Percentiles rank a stretch among this genome's conserved stretches.
phyloP scores from a whole-genome alignment of 2,329 filamentous ascomycete species.

The Xylariaceae sp. region DNA sequence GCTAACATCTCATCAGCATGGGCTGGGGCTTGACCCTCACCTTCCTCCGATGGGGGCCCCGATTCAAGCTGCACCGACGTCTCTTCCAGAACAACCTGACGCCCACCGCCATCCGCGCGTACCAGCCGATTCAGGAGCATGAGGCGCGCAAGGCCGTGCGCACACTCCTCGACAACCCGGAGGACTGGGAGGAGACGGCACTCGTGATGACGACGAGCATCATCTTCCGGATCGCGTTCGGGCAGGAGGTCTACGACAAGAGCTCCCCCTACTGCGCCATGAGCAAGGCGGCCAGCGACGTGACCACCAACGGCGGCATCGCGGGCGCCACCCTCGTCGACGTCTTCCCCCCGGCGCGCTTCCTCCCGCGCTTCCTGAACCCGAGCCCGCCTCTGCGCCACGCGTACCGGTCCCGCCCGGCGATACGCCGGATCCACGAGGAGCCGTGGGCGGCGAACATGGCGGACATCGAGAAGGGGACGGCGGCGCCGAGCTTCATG shows the following conservation, averaged over 20 bases:
- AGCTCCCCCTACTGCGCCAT: slow-evolving; percentile 11
- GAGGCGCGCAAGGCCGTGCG: slow-evolving; percentile 12
- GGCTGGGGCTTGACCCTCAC: slow-evolving; percentile 12
- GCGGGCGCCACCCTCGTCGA: slow-evolving; percentile 9
- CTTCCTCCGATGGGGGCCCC: slow-evolving; percentile 26
- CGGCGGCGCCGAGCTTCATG: slow-evolving; percentile 5
- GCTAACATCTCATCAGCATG: slow-evolving; percentile 1
- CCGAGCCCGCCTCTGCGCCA: slow-evolving; percentile 16
- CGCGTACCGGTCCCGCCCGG: slow-evolving; percentile 6
- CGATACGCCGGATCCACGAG: slow-evolving; percentile 9
- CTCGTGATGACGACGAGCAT: slow-evolving; percentile 10
- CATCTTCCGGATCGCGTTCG: slow-evolving; percentile 11
- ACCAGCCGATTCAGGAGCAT: slow-evolving; percentile 18
- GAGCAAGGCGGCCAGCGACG: slow-evolving; percentile 9
- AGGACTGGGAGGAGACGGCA: slow-evolving; percentile 14
- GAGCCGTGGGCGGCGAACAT: slow-evolving; percentile 1
- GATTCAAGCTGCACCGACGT: slow-evolving; percentile 39
- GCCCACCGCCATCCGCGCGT: slow-evolving; percentile 30
- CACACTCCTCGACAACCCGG: slow-evolving; percentile 4
- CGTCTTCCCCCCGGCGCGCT: slow-evolving; percentile 22
- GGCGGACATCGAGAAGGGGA: background rate
- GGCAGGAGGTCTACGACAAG: slow-evolving; percentile 10
- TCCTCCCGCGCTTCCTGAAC: slow-evolving; percentile 34
- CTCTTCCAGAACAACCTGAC: slow-evolving; percentile 40
- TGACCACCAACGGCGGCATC: slow-evolving; percentile 9